phyloP scores from a whole-genome alignment of 163 green algal species.

The Volvox carteri region DNA sequence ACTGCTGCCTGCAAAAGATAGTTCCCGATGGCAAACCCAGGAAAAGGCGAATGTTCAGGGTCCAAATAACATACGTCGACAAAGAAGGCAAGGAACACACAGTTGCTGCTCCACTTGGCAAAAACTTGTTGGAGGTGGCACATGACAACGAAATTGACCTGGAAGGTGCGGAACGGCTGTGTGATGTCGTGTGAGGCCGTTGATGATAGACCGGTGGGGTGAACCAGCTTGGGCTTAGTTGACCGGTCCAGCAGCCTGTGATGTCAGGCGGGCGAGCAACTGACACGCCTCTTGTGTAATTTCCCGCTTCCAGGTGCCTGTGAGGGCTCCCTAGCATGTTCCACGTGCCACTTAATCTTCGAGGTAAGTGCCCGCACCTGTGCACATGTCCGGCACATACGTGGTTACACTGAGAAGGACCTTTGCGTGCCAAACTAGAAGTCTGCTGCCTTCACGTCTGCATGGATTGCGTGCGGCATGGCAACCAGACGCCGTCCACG shows the following conservation, averaged over 20 bases:
- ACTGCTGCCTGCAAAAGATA: neutral
- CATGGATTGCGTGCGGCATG: too few species aligned
- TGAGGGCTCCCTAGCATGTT: slow-evolving; percentile 97
- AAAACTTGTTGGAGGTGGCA: slow-evolving; percentile 93
- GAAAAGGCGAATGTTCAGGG: slow-evolving; percentile 79
- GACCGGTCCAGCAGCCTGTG: too few species aligned
- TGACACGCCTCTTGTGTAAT: too few species aligned
- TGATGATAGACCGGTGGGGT: too few species aligned
- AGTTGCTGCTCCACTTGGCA: slow-evolving; percentile 87
- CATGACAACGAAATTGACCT: slow-evolving; percentile 98
- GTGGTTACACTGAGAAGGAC: too few species aligned
- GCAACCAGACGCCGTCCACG: too few species aligned
- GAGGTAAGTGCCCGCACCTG: slow-evolving; percentile 66
- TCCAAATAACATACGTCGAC: slow-evolving; percentile 94
- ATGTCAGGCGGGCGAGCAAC: too few species aligned
- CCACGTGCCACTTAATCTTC: slow-evolving; percentile 98
- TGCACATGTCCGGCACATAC: too few species aligned
- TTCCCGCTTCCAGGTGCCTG: slow-evolving; percentile 86
- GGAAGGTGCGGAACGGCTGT: slow-evolving; percentile 80
- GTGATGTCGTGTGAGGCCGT: neutral
- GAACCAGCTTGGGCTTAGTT: too few species aligned
- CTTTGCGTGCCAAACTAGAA: too few species aligned
- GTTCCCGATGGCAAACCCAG: too few species aligned
- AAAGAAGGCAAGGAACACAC: slow-evolving; percentile 90
- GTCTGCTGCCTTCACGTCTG: too few species aligned